A percentile compares a stretch with the other conserved stretches of the same genome.
Evolutionary conservation across 306 rosid species (phyloP).

Genomic region (Arachis stenosperma): DNA sequence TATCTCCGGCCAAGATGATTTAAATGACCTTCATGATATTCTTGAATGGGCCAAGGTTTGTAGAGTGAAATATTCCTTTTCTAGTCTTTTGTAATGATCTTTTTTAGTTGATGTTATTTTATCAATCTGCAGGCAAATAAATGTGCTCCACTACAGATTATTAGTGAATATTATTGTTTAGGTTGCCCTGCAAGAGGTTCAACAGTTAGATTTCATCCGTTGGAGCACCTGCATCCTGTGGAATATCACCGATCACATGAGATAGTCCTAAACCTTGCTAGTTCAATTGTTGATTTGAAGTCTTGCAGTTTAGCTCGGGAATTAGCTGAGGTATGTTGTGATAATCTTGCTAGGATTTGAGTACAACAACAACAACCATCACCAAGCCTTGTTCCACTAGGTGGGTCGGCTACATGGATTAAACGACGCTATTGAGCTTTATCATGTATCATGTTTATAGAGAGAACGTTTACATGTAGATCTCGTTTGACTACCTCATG

Average conservation of each 20-base stretch:
- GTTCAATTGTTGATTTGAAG: slow-evolving; percentile 78
- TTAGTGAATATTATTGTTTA: slow-evolving; percentile 78
- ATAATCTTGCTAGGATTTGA: slow-evolving; percentile 21
- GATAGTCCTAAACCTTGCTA: slow-evolving; percentile 62
- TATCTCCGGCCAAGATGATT: slow-evolving; percentile 92
- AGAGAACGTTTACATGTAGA: too few species aligned
- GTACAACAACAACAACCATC: neutral
- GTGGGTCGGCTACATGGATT: too few species aligned
- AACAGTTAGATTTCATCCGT: slow-evolving; percentile 74
- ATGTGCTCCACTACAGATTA: slow-evolving; percentile 83
- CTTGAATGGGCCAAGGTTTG: slow-evolving; percentile 98
- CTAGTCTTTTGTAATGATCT: slow-evolving; percentile 30
- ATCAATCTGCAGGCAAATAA: slow-evolving; percentile 70
- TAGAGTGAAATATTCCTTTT: slow-evolving; percentile 27
- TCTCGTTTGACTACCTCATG: too few species aligned
- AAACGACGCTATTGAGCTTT: too few species aligned
- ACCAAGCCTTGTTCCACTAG: too few species aligned
- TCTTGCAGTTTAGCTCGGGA: slow-evolving; percentile 71
- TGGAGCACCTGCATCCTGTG: slow-evolving; percentile 57
- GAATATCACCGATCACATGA: slow-evolving; percentile 62
- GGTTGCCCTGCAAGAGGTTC: slow-evolving; percentile 79
- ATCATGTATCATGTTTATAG: too few species aligned
- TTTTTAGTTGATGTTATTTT: slow-evolving; percentile 22
- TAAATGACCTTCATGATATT: slow-evolving; percentile 77
- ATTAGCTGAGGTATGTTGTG: slow-evolving; percentile 76